phyloP scores from a whole-genome alignment of 2,329 filamentous ascomycete genomes.

The Penicillium sp. region DNA sequence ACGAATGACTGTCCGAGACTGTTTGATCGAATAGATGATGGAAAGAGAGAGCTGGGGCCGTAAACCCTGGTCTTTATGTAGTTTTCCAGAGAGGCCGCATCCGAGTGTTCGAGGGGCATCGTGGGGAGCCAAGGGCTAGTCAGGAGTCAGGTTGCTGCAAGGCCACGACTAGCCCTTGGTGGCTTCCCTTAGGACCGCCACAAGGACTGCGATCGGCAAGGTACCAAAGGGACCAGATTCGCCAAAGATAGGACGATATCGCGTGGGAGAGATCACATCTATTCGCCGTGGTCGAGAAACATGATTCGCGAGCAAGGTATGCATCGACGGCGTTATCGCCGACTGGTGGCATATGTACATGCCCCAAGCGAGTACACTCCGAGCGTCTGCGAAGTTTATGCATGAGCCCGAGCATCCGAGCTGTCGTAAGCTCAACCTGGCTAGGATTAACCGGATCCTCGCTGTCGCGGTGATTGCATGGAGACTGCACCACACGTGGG shows the following conservation, averaged over 20 bases:
- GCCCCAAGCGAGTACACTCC: conserved; percentile 4
- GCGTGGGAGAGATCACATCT: conserved; percentile 19
- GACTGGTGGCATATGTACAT: conserved; percentile 2
- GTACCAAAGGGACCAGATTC: conserved; percentile 14
- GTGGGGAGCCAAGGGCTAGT: conserved; percentile 16
- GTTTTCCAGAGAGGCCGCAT: conserved; percentile 14
- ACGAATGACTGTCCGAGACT: conserved; percentile 23
- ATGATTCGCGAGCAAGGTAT: conserved; percentile 8
- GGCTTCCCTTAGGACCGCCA: conserved; percentile 16
- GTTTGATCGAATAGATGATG: conserved; percentile 18
- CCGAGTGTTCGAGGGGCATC: conserved; percentile 10
- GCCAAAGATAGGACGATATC: conserved; percentile 5
- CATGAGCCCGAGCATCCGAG: conserved; percentile 14
- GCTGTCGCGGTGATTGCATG: conserved; percentile 8
- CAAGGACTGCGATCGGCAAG: conserved; percentile 24
- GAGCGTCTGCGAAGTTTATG: conserved; percentile 13
- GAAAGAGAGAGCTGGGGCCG: conserved; percentile 4
- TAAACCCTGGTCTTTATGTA: conserved; percentile 22
- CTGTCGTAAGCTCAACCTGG: conserved; percentile 4
- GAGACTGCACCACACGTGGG: conserved; percentile 17
- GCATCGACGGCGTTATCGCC: conserved; percentile 1
- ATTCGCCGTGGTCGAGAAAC: conserved; percentile 1
- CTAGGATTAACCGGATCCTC: conserved; percentile 4
- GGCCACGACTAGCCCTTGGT: conserved; percentile 23
- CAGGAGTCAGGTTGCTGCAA: conserved; percentile 23